Evolutionary conservation across 257 asterid species (phyloP).

Genomic region (Nicotiana paniculata): DNA sequence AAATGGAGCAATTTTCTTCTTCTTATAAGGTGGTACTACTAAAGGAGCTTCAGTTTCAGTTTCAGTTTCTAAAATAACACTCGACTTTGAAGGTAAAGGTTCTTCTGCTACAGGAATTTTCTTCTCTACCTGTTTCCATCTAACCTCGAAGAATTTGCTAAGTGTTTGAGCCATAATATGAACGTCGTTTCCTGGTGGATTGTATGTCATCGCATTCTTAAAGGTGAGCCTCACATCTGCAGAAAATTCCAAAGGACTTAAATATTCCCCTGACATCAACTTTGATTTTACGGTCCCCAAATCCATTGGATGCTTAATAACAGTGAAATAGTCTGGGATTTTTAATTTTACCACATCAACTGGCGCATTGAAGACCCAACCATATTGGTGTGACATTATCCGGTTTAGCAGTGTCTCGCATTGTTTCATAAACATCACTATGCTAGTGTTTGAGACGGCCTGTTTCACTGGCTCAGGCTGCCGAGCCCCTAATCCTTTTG

Average conservation of each 20-base stretch:
- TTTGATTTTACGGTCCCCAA: constrained; percentile 64
- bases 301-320: constrained; percentile 93
- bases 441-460: constrained; percentile 27
- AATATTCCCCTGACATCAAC: constrained; percentile 48
- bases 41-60: constrained; percentile 56
- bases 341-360: constrained; percentile 61
- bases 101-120: constrained; percentile 17
- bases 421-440: constrained; percentile 50
- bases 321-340: constrained; percentile 61
- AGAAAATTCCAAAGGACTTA: constrained; percentile 52
- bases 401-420: constrained; percentile 51
- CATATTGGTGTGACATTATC: constrained; percentile 46
- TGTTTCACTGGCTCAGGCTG: constrained; percentile 34
- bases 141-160: constrained; percentile 51
- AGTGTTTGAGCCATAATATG: constrained; percentile 61
- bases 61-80: constrained; percentile 49
- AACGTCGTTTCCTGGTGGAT: constrained; percentile 69
- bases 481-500: constrained; percentile 42
- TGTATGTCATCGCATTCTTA: constrained; percentile 85
- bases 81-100: constrained; percentile 25
- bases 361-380: constrained; percentile 65
- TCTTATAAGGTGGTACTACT: constrained; percentile 48
- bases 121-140: constrained; percentile 62
- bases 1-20: constrained; percentile 22
- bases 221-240: constrained; percentile 76